Evolutionary conservation across 805 yeast genomes (phyloP).

Genomic region (Wickerhamiella occidentalis): DNA sequence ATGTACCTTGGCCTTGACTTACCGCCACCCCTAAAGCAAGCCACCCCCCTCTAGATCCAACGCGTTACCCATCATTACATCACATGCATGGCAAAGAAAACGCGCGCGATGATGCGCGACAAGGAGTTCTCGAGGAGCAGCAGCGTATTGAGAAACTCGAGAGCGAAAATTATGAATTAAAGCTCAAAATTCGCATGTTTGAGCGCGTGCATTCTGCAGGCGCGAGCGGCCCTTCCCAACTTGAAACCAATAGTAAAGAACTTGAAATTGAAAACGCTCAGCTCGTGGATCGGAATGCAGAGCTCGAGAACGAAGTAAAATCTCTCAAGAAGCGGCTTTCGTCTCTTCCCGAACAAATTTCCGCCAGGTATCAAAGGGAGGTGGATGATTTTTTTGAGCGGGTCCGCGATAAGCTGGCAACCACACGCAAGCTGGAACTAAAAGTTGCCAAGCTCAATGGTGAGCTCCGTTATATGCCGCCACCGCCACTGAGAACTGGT

Average conservation of each 20-base stretch:
- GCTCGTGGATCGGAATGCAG: background rate
- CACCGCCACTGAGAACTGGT: too few relatives aligned
- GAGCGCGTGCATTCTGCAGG: background rate
- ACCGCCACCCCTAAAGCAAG: too few relatives aligned
- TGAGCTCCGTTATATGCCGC: too few relatives aligned
- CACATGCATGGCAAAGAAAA: conserved; percentile 7
- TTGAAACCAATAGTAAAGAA: background rate
- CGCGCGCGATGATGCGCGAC: background rate
- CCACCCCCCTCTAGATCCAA: background rate
- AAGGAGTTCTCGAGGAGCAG: conserved; percentile 3
- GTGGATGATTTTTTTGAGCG: background rate
- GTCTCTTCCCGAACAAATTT: background rate
- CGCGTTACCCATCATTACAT: background rate
- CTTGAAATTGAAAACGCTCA: background rate
- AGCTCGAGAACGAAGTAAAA: background rate
- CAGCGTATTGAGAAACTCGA: background rate
- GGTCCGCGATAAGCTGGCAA: background rate
- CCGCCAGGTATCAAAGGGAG: background rate
- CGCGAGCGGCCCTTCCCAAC: background rate
- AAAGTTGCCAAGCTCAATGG: background rate
- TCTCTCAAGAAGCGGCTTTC: background rate
- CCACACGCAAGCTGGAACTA: background rate
- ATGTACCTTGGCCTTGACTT: too few relatives aligned
- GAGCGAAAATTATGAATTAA: conserved; percentile 2
- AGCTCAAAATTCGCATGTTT: background rate